Percentiles rank a stretch among this genome's conserved stretches.
phyloP scores from a whole-genome alignment of 2,329 filamentous ascomycete genomes.

The Colletotrichum theobromicola region DNA sequence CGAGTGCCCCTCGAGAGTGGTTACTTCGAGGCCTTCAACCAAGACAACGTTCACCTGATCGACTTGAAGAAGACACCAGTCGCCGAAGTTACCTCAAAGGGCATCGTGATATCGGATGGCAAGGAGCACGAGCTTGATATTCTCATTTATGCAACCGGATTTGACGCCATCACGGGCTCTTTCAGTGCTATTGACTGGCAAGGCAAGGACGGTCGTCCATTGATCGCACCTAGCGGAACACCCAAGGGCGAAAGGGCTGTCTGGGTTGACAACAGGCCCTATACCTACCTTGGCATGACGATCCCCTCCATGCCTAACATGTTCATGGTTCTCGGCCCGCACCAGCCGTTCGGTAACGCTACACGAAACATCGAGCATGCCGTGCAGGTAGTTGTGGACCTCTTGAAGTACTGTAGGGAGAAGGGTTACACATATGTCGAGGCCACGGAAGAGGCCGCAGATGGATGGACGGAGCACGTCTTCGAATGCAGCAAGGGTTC shows the following conservation, averaged over 20 bases:
- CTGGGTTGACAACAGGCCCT: constrained; percentile 37
- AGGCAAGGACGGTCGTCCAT: constrained; percentile 27
- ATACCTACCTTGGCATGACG: constrained; percentile 46
- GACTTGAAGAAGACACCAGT: constrained; percentile 62
- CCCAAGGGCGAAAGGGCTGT: constrained; percentile 31
- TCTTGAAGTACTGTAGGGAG: constrained; percentile 36
- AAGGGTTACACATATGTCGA: constrained; percentile 40
- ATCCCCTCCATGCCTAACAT: constrained; percentile 52
- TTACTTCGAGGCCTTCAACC: constrained; percentile 64
- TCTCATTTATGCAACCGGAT: constrained; percentile 24
- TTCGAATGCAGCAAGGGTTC: constrained; percentile 47
- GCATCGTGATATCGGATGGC: constrained; percentile 51
- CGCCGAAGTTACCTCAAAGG: constrained; percentile 44
- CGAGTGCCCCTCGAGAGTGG: constrained; percentile 65
- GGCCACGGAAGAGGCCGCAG: constrained; percentile 41
- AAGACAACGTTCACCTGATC: constrained; percentile 60
- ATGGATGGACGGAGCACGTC: constrained; percentile 54
- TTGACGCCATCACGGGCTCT: constrained; percentile 24
- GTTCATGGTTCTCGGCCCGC: constrained; percentile 48
- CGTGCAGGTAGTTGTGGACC: constrained; percentile 40
- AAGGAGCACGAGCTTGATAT: constrained; percentile 50
- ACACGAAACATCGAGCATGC: constrained; percentile 46
- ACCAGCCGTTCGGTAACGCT: constrained; percentile 48
- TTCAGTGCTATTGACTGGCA: constrained; percentile 38
- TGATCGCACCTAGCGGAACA: background rate